A percentile compares a stretch with the other conserved stretches of the same genome.
phyloP scores from a whole-genome alignment of 805 yeast species.

The Candida awuae region DNA sequence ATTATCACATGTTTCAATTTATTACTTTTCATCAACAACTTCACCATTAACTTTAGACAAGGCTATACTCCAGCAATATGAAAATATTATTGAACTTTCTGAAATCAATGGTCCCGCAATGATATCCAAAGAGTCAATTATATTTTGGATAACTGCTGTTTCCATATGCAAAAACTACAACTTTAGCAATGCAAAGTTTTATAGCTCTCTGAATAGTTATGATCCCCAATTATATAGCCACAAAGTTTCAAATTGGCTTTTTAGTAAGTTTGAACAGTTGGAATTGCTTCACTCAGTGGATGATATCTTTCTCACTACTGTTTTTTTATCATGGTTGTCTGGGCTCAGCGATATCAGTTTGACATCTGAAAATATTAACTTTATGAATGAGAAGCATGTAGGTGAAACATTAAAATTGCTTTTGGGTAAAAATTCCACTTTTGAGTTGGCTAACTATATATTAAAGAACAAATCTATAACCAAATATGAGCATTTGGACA shows the following conservation, averaged over 20 bases:
- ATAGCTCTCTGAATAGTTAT: conserved; percentile 11
- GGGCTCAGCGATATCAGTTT: not conserved
- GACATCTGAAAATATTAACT: not conserved
- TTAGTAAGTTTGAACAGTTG: conserved; percentile 8
- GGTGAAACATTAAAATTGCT: not conserved
- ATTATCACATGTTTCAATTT: conserved; percentile 15
- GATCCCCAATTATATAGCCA: conserved; percentile 15
- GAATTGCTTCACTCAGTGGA: not conserved
- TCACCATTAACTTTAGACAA: conserved; percentile 26
- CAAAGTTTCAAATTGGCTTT: conserved; percentile 42
- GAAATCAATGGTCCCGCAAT: conserved; percentile 54
- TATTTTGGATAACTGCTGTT: conserved; percentile 45
- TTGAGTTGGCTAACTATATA: conserved; percentile 1
- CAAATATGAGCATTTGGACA: no score
- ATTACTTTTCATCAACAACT: not conserved
- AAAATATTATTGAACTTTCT: conserved; percentile 43
- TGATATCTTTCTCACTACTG: conserved; percentile 3
- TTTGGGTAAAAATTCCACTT: not conserved
- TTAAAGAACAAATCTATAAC: not conserved
- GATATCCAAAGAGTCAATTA: conserved; percentile 38
- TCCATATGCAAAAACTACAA: conserved; percentile 30
- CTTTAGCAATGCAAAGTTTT: conserved; percentile 23
- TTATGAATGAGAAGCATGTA: not conserved
- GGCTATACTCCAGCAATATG: conserved; percentile 38
- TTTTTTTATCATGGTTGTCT: conserved; percentile 13